Evolutionary conservation across 495 filamentous ascomycete genomes (phyloP), one percentile per base, ranked within the genome.

Genomic region (Penicillium herquei): DNA sequence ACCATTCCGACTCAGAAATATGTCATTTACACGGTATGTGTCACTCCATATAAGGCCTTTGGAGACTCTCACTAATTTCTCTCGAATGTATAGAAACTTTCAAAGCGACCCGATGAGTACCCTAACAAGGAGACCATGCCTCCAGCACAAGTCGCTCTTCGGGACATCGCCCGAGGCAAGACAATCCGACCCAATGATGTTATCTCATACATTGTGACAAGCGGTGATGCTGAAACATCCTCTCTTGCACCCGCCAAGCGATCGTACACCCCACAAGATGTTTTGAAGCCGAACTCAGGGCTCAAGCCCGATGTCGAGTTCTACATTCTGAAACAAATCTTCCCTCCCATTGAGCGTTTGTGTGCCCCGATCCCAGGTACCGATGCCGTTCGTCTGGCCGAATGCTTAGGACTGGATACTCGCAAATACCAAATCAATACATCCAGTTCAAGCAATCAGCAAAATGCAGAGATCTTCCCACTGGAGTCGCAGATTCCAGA

Each of bases 241-340:
- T 74, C 71, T 48, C 87, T 93, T 47, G 73, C 80, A 3, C 83
- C 89, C 11, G 88, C 94, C 30, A 95, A 95, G 69, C 89, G 95
- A 52, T 92, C 94, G 5, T 92, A 89, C 67, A 84, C 88, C 7
- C 84, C 87, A 11, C 87, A 92, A 57, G 95, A 98, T 66, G 89
- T 97, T 14, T 76, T 88, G 56, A 91, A 92, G 57, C 49, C 83
- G 14, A 84, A 84, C 54, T 87, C 87, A 2, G 87, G 75, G 6
- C 78, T 98, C 3, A 84, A 87, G 59, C 91, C 88, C 32, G 92
- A 97, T 68, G 81, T 95, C 30, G 94, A 98, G 62, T 98, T 93
- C 84, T 98, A 98, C 70, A 84, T 98, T 33, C 84, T 90, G 72
- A 98, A 98, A 77, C 94, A 98, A 68, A 96, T 98, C 50, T 94